Evolutionary conservation across 305 asterid genomes (phyloP).

Genomic region (Plantago rigida): DNA sequence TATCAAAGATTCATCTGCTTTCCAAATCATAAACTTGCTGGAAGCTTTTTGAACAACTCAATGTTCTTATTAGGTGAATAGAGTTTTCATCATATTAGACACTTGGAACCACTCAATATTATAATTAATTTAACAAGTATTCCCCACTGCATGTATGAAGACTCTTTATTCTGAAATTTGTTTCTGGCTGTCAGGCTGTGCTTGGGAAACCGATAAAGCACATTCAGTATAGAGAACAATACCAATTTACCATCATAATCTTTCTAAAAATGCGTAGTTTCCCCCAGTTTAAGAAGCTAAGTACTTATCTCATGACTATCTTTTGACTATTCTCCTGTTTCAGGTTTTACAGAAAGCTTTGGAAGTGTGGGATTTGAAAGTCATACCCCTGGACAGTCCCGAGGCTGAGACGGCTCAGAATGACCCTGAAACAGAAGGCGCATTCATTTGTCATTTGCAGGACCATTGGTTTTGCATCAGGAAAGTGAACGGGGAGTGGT

Average conservation of each 20-base stretch:
- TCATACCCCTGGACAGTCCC: constrained; percentile 81
- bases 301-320: not conserved
- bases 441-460: constrained; percentile 79
- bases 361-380: constrained; percentile 90
- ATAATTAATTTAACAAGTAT: too few species aligned
- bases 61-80: too few species aligned
- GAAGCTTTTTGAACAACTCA: too few species aligned
- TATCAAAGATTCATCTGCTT: too few species aligned
- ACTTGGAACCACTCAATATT: too few species aligned
- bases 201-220: not conserved
- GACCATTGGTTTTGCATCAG: constrained; percentile 93
- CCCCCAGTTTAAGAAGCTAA: not conserved
- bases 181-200: too few species aligned
- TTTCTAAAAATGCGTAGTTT: not conserved
- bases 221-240: too few species aligned
- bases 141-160: too few species aligned
- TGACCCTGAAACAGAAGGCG: constrained; percentile 80
- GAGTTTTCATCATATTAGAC: too few species aligned
- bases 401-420: constrained; percentile 83
- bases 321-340: constrained; percentile 5
- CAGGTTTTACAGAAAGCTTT: constrained; percentile 86
- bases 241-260: not conserved
- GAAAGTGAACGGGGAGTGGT: constrained; percentile 91
- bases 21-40: too few species aligned
- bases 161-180: too few species aligned